These are phyloP conservation scores for Emergomyces orientalis DNA, from an alignment of 2,329 filamentous ascomycete genomes.

Conservation along the genomic window DNA sequence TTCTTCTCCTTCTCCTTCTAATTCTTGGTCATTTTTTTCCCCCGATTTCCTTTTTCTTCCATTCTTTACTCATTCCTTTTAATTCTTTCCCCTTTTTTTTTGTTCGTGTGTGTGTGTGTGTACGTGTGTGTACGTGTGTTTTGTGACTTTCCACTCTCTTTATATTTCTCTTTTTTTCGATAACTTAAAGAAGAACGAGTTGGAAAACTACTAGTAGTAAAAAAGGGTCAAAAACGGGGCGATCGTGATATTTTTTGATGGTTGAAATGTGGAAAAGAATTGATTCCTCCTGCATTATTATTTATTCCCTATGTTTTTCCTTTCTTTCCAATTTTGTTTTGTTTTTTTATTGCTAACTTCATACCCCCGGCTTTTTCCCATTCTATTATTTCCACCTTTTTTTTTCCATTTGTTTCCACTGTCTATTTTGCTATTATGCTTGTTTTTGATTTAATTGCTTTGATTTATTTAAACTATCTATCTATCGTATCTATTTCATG, in stretches of 20 bases:
- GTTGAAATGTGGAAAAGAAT: slow-evolving; percentile 8
- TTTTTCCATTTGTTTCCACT: neutral
- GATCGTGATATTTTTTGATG: slow-evolving; percentile 1
- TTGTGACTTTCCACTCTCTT: neutral
- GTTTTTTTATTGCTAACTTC: neutral
- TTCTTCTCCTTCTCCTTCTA: neutral
- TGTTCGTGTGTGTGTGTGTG: neutral
- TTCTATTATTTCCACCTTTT: slow-evolving; percentile 10
- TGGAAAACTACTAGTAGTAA: neutral
- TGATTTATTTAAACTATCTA: neutral
- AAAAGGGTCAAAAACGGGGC: neutral
- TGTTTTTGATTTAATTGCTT: no score
- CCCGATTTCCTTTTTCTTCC: neutral
- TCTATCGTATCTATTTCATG: neutral
- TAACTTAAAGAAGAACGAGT: neutral
- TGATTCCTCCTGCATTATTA: slow-evolving; percentile 5
- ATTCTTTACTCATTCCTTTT: neutral
- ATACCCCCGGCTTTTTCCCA: slow-evolving; percentile 3
- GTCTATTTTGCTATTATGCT: no score
- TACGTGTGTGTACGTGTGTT: neutral
- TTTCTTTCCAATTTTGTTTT: neutral
- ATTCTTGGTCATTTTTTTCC: neutral
- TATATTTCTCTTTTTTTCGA: neutral
- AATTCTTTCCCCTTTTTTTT: neutral
- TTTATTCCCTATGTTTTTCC: neutral